Conservation (phyloP, 2,329 filamentous ascomycete species). For the Trichophyton schoenleinii region DNA sequence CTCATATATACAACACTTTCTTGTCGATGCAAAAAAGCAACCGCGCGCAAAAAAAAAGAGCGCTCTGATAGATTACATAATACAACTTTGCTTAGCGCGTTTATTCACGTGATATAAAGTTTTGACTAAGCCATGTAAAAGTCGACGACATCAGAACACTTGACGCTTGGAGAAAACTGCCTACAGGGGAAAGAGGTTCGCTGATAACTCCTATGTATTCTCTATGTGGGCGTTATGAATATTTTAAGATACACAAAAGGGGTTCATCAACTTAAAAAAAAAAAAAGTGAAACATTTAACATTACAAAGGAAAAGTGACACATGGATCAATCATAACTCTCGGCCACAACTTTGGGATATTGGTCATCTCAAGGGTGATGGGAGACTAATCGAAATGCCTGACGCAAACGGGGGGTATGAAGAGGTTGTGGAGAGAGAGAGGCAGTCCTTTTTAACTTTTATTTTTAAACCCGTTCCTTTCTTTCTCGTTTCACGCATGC, state of each 20-base stretch:
- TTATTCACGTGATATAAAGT: neutral
- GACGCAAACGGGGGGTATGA: neutral
- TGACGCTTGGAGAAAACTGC: neutral
- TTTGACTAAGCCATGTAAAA: too few species aligned
- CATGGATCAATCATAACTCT: neutral
- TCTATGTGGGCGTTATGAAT: neutral
- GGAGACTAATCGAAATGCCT: neutral
- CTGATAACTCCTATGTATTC: neutral
- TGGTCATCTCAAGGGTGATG: neutral
- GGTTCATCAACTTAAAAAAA: neutral
- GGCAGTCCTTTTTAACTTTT: neutral
- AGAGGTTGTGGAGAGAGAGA: neutral
- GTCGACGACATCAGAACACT: neutral
- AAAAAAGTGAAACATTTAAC: neutral
- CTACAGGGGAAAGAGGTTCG: neutral
- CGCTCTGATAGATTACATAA: too few species aligned
- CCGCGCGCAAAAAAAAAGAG: too few species aligned
- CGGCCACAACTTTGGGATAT: neutral
- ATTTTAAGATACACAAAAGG: neutral
- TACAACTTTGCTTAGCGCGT: too few species aligned
- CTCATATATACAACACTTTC: too few species aligned
- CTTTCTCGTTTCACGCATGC: neutral
- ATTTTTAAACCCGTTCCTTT: constrained; percentile 3
- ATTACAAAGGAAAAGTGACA: neutral
- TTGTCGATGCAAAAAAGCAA: too few species aligned